Percentiles rank a stretch among this genome's conserved stretches.
Conservation (phyloP, 768 basidiomycete species). For the Leccinum obscurum region DNA sequence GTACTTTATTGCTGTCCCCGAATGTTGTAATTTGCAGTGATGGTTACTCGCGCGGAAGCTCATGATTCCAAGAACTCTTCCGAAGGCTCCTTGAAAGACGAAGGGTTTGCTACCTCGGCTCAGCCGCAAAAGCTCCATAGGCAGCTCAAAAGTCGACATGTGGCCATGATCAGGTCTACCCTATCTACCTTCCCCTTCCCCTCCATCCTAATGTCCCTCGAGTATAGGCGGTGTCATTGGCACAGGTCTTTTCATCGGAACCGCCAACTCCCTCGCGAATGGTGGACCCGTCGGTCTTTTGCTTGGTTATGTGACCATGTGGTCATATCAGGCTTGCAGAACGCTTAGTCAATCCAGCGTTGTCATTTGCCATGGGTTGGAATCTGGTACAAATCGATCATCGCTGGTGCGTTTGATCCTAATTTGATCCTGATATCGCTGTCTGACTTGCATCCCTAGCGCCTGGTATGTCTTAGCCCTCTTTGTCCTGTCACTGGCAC, state of each 20-base stretch:
- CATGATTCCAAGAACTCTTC: constrained; percentile 6
- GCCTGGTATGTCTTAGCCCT: not conserved
- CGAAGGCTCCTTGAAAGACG: constrained; percentile 23
- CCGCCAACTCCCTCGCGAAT: too few relatives aligned
- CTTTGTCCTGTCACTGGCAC: not conserved
- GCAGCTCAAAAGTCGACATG: constrained; percentile 74
- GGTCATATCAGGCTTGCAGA: constrained; percentile 49
- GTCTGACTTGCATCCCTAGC: not conserved
- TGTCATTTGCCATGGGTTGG: constrained; percentile 58
- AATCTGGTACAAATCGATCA: constrained; percentile 44
- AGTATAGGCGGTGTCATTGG: too few relatives aligned
- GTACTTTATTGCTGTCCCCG: not conserved
- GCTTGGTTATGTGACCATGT: too few relatives aligned
- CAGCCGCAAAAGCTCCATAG: constrained; percentile 41
- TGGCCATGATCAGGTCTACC: constrained; percentile 75
- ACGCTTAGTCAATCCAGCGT: constrained; percentile 76
- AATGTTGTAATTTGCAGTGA: constrained; percentile 6
- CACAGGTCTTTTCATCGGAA: too few relatives aligned
- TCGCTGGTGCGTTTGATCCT: constrained; percentile 17
- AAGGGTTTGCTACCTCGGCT: constrained; percentile 14
- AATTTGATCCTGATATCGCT: not conserved
- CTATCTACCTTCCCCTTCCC: too few relatives aligned
- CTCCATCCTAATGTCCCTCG: too few relatives aligned
- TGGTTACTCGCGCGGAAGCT: not conserved
- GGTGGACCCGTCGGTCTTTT: too few relatives aligned